Percentiles rank a stretch among this genome's conserved stretches.
phyloP scores from a whole-genome alignment of 2,329 filamentous ascomycete genomes.

The Aspergillus piperis region DNA sequence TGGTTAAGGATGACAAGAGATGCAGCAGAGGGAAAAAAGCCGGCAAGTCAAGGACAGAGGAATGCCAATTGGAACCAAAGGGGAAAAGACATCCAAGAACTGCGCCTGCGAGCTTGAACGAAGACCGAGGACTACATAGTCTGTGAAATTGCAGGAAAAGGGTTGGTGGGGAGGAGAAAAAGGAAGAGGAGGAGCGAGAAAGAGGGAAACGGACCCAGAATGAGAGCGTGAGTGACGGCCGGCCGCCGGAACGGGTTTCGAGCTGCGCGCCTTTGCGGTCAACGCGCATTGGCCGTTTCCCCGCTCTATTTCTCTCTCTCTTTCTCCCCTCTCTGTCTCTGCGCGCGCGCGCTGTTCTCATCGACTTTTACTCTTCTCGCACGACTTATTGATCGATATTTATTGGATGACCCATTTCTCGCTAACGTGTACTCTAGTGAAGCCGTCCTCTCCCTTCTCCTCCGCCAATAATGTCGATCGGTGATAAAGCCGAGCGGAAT shows the following conservation, averaged over 20 bases:
- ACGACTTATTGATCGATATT: neutral
- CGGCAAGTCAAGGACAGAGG: slow-evolving; percentile 10
- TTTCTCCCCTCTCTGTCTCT: neutral
- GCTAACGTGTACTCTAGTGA: neutral
- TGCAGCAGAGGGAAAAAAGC: slow-evolving; percentile 14
- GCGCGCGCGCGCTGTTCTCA: neutral
- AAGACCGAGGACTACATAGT: slow-evolving; percentile 45
- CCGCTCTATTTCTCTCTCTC: slow-evolving; percentile 8
- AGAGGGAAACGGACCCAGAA: slow-evolving; percentile 25
- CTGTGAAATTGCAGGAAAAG: slow-evolving; percentile 35
- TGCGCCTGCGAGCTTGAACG: slow-evolving; percentile 33
- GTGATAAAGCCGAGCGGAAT: neutral
- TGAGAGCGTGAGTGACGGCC: slow-evolving; percentile 12
- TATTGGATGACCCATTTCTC: neutral
- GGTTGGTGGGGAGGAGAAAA: slow-evolving; percentile 36
- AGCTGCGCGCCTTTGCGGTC: slow-evolving; percentile 10
- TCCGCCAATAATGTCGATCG: neutral
- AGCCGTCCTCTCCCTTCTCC: neutral
- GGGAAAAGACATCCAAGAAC: slow-evolving; percentile 22
- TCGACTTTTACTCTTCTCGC: neutral
- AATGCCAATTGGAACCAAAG: slow-evolving; percentile 30
- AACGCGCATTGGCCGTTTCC: slow-evolving; percentile 15
- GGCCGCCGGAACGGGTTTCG: slow-evolving; percentile 7
- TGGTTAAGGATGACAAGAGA: slow-evolving; percentile 17
- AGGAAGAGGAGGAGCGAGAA: slow-evolving; percentile 26